Percentiles rank a stretch among this genome's conserved stretches.
These are phyloP conservation scores for Myxozyma kluyveri DNA, from an alignment of 805 yeast species.

Conservation along the genomic window DNA sequence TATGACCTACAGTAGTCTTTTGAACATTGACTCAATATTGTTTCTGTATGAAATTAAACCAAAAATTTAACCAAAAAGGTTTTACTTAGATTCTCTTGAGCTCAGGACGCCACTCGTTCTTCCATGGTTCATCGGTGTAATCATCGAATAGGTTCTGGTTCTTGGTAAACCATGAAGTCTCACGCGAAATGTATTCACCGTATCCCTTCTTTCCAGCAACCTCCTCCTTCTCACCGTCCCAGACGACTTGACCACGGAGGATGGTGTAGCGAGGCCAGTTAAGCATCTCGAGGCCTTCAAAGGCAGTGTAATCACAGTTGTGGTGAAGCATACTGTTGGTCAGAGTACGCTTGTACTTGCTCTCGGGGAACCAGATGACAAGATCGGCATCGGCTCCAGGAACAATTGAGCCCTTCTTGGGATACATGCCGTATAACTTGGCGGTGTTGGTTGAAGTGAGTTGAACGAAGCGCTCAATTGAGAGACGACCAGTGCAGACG, in stretches of 20 bases:
- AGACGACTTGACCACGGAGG: conserved; percentile 35
- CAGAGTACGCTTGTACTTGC: conserved; percentile 39
- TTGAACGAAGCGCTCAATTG: conserved; percentile 49
- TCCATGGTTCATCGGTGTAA: conserved; percentile 18
- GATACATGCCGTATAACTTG: conserved; percentile 46
- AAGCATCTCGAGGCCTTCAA: conserved; percentile 42
- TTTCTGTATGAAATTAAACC: too few relatives aligned
- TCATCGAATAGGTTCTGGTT: conserved; percentile 28
- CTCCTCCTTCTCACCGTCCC: conserved; percentile 29
- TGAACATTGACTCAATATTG: too few relatives aligned
- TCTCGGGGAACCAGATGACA: conserved; percentile 49
- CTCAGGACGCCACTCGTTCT: conserved; percentile 29
- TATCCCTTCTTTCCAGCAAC: conserved; percentile 30
- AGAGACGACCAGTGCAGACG: conserved; percentile 44
- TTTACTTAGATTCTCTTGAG: background rate
- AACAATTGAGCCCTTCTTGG: conserved; percentile 45
- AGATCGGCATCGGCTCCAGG: conserved; percentile 52
- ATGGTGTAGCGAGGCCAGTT: conserved; percentile 51
- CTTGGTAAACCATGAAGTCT: conserved; percentile 25
- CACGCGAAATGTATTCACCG: conserved; percentile 28
- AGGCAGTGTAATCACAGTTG: conserved; percentile 34
- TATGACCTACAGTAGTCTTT: too few relatives aligned
- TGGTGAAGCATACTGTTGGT: conserved; percentile 35
- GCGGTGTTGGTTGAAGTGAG: conserved; percentile 49
- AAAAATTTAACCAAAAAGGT: background rate